Evolutionary conservation across 257 asterid species (phyloP).

Genomic region (Cruciata laevipes): DNA sequence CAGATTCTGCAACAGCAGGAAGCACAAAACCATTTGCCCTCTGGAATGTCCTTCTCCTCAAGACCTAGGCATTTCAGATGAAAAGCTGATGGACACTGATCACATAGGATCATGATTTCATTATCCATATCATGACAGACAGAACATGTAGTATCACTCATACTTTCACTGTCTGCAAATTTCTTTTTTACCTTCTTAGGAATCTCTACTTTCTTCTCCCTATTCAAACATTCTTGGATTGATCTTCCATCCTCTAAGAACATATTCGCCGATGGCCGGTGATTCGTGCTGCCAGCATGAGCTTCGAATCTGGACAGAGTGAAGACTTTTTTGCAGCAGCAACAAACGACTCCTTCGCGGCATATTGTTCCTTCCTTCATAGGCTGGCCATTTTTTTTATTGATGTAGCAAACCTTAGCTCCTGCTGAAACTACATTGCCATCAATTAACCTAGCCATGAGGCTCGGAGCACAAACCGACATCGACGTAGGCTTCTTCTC

Average conservation of each 20-base stretch:
- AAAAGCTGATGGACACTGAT: constrained; percentile 82
- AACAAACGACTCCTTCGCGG: constrained; percentile 82
- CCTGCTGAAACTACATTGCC: constrained; percentile 57
- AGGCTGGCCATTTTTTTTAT: constrained; percentile 25
- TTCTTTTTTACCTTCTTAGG: constrained; percentile 1
- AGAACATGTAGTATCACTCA: constrained; percentile 70
- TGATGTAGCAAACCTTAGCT: constrained; percentile 52
- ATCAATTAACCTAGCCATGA: constrained; percentile 77
- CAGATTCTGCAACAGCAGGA: constrained; percentile 87
- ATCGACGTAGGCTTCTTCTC: background rate
- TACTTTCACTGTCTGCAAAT: background rate
- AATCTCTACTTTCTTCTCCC: background rate
- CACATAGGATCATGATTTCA: constrained; percentile 74
- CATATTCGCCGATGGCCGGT: constrained; percentile 58
- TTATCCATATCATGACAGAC: no score
- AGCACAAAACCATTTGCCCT: constrained; percentile 95
- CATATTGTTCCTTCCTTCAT: constrained; percentile 61
- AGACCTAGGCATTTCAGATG: constrained; percentile 76
- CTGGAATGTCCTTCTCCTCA: constrained; percentile 79
- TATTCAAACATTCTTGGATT: constrained; percentile 45
- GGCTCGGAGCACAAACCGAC: constrained; percentile 37
- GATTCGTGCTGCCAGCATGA: constrained; percentile 72
- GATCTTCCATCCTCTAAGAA: constrained; percentile 75
- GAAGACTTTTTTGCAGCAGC: constrained; percentile 56
- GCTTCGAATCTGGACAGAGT: constrained; percentile 52